Evolutionary conservation across 148 eudicot genomes (phyloP).

Genomic region (Suaeda aralocaspica): DNA sequence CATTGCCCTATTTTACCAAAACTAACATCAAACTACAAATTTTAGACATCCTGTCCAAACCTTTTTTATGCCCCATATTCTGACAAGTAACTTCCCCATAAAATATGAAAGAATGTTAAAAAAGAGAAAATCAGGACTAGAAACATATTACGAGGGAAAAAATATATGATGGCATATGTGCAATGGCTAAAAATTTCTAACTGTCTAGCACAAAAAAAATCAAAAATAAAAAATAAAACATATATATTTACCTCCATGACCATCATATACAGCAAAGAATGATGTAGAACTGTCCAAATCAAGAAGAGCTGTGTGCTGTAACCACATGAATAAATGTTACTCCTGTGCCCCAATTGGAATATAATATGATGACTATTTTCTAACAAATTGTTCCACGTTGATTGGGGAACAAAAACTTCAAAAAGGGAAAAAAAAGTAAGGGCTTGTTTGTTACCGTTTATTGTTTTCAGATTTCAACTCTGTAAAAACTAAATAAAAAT

Average conservation of each 20-base stretch:
- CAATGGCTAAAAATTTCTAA: background rate
- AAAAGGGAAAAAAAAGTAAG: too few species aligned
- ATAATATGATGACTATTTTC: too few species aligned
- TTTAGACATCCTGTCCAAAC: background rate
- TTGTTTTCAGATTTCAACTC: too few species aligned
- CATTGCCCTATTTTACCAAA: too few species aligned
- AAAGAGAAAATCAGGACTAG: background rate
- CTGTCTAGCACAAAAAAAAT: too few species aligned
- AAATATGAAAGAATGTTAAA: background rate
- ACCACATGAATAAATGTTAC: conserved; percentile 8
- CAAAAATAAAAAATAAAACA: background rate
- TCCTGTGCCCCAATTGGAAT: too few species aligned
- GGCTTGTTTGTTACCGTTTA: too few species aligned
- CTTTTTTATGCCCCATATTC: background rate
- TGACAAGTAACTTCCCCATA: background rate
- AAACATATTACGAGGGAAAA: background rate
- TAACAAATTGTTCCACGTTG: too few species aligned
- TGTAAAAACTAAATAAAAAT: too few species aligned
- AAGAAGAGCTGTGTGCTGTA: conserved; percentile 62
- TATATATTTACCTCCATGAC: conserved; percentile 61
- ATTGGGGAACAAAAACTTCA: too few species aligned
- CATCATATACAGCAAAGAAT: conserved; percentile 79
- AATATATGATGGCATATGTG: background rate
- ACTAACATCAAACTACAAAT: background rate
- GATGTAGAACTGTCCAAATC: conserved; percentile 61